These are phyloP conservation scores for Candida frijolesensis DNA, from an alignment of 1,139 yeast species.

Conservation along the genomic window DNA sequence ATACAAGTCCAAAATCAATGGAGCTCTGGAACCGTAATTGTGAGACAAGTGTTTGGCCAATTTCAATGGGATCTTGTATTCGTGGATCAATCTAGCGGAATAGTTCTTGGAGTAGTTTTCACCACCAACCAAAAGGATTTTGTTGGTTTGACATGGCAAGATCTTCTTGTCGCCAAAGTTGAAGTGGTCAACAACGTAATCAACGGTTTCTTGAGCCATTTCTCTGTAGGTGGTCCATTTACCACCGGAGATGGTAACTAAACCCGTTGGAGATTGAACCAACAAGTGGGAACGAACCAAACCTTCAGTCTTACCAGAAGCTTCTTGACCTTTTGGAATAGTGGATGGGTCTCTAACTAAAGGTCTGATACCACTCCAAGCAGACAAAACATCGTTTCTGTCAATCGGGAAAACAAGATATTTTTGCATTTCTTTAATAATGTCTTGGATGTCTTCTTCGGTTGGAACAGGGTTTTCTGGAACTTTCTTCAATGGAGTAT, in stretches of 20 bases:
- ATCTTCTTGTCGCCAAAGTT: conserved; percentile 38
- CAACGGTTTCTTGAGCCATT: conserved; percentile 95
- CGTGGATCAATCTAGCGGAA: conserved; percentile 80
- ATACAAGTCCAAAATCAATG: conserved; percentile 71
- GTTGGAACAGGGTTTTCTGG: conserved; percentile 84
- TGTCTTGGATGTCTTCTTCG: conserved; percentile 89
- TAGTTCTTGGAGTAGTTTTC: conserved; percentile 65
- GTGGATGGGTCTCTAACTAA: conserved; percentile 84
- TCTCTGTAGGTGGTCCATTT: conserved; percentile 98
- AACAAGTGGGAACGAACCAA: conserved; percentile 89
- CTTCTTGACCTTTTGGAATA: conserved; percentile 49
- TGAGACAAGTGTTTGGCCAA: conserved; percentile 82
- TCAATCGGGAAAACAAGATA: conserved; percentile 87
- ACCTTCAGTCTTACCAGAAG: conserved; percentile 66
- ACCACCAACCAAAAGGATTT: conserved; percentile 74
- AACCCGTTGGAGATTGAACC: conserved; percentile 64
- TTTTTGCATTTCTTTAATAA: conserved; percentile 83
- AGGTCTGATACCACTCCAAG: conserved; percentile 98
- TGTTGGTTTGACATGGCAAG: conserved; percentile 65
- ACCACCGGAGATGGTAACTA: conserved; percentile 93
- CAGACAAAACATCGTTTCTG: conserved; percentile 88
- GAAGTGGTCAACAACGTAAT: conserved; percentile 62
- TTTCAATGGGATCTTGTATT: conserved; percentile 69
- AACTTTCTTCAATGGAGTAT: conserved; percentile 73
- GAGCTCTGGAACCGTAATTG: conserved; percentile 90